A percentile compares a stretch with the other conserved stretches of the same genome.
Conservation (phyloP, 2,329 filamentous ascomycete genomes). For the Coniosporium tulheliwenetii region DNA sequence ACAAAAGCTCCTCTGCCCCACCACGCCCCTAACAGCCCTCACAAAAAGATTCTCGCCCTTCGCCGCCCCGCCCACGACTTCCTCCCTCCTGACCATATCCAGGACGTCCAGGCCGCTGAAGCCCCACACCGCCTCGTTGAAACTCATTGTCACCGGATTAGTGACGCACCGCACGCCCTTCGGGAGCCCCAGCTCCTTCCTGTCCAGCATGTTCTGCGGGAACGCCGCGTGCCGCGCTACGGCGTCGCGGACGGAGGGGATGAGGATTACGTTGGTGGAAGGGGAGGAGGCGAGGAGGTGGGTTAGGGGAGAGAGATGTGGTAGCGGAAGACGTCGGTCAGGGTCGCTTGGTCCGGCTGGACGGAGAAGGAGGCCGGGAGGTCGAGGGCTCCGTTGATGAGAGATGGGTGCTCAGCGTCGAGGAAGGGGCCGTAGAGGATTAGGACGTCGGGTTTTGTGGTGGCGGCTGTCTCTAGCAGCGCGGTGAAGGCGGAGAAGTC, state of each 20-base stretch:
- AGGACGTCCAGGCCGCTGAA: slow-evolving; percentile 74
- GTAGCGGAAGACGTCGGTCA: slow-evolving; percentile 70
- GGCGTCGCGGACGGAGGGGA: slow-evolving; percentile 70
- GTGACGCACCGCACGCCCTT: slow-evolving; percentile 65
- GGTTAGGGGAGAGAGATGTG: slow-evolving; percentile 59
- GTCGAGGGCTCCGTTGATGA: slow-evolving; percentile 42
- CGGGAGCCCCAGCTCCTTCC: slow-evolving; percentile 61
- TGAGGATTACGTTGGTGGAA: slow-evolving; percentile 63
- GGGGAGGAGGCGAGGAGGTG: slow-evolving; percentile 57
- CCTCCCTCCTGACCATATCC: slow-evolving; percentile 64
- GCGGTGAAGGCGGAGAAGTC: slow-evolving; percentile 77
- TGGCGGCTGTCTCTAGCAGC: slow-evolving; percentile 61
- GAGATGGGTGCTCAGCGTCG: slow-evolving; percentile 76
- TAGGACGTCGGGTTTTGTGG: slow-evolving; percentile 60
- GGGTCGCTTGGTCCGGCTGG: slow-evolving; percentile 56
- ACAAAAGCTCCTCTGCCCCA: slow-evolving; percentile 84
- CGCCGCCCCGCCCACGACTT: slow-evolving; percentile 43
- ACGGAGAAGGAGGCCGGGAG: slow-evolving; percentile 22
- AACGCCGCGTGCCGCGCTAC: slow-evolving; percentile 75
- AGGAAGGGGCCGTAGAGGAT: slow-evolving; percentile 79
- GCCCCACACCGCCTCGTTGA: slow-evolving; percentile 77
- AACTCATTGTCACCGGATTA: slow-evolving; percentile 75
- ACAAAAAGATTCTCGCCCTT: slow-evolving; percentile 43
- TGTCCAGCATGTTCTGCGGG: slow-evolving; percentile 58
- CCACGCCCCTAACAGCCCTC: slow-evolving; percentile 58